phyloP scores from a whole-genome alignment of 2,329 filamentous ascomycete species.

The Diplocarpon rosae region DNA sequence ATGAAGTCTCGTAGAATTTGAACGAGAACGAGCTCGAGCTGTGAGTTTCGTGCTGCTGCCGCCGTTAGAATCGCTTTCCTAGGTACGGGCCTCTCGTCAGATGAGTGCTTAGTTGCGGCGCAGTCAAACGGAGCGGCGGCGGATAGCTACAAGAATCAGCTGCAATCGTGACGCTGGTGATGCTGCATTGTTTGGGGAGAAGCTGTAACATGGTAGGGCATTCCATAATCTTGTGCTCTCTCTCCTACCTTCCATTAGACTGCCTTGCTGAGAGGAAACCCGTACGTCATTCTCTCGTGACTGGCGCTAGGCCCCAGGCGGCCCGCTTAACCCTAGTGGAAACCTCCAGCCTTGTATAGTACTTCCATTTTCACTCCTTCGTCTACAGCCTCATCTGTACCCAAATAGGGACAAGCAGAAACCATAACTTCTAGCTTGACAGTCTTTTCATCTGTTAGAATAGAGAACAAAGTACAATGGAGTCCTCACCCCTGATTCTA shows the following conservation, averaged over 20 bases:
- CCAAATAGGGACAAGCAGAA: too few species aligned
- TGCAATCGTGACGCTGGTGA: not conserved
- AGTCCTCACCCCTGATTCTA: slow-evolving; percentile 56
- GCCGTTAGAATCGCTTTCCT: too few species aligned
- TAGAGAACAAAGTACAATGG: slow-evolving; percentile 40
- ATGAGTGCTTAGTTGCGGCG: too few species aligned
- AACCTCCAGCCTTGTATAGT: slow-evolving; percentile 4
- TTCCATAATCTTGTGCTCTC: not conserved
- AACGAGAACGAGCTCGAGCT: not conserved
- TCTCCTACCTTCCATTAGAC: not conserved
- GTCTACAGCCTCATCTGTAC: not conserved
- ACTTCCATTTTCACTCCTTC: not conserved
- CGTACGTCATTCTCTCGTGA: not conserved
- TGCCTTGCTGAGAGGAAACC: not conserved
- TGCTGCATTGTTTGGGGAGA: not conserved
- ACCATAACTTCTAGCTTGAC: too few species aligned
- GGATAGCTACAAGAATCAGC: not conserved
- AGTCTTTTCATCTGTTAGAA: too few species aligned
- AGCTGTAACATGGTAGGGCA: too few species aligned
- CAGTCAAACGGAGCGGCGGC: too few species aligned
- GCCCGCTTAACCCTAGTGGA: not conserved
- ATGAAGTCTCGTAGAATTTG: not conserved
- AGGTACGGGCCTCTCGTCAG: too few species aligned
- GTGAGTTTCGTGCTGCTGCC: too few species aligned
- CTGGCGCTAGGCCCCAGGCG: not conserved